Base-by-base conservation (phyloP, 768 basidiomycete genomes). In the Tulasnella sp. region DNA sequence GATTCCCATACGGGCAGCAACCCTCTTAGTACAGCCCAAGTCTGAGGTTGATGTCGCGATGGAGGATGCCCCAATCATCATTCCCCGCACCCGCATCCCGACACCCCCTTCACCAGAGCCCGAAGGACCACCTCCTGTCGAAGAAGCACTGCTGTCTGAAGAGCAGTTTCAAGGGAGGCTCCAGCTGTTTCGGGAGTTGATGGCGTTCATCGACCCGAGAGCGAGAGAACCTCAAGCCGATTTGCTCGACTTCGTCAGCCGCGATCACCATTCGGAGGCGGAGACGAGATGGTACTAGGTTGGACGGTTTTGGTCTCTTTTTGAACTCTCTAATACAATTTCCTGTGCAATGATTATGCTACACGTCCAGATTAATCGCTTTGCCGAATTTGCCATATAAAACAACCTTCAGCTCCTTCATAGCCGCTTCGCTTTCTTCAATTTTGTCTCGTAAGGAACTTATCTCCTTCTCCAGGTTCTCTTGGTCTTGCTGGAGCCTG, bases 361-460 rank as follows among this genome's bases (percentile, higher is more conserved):
- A 77, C 35, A 71, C 39, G 48, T 97, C 95, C 70, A 98, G 88
- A 84, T 98, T 98, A 84, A 97, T 97, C 51, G 95, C 92, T 57
- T 88, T 90, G 26, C 96, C 96, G 83, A 98, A 98, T 84, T 96
- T 96, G 37, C 93, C 93, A 82, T 98, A 98, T 76, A 96, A 83
- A 0, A 86, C 82, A 57, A 92, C 88, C 83, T 96, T 96, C 67
- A 95, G 89, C 74, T 88, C 88, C 82, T 92, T 92, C 93, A 95
- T 94, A 81, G 90, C 86, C 42, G 84, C 86, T 81, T 93, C 91
- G 82, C 91, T 93, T 26, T 90, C 87, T 74, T 91, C 89, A 23
- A 89, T 89, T 46, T 87, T 86, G 11, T 82, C 82, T 10, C 88
- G 83, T 0, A 93, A 83, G 16, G 83, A 83, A 1, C 86, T 84